A percentile compares a stretch with the other conserved stretches of the same genome.
Conservation (phyloP, 78 protist species). For the Capsaspora owczarzaki region DNA sequence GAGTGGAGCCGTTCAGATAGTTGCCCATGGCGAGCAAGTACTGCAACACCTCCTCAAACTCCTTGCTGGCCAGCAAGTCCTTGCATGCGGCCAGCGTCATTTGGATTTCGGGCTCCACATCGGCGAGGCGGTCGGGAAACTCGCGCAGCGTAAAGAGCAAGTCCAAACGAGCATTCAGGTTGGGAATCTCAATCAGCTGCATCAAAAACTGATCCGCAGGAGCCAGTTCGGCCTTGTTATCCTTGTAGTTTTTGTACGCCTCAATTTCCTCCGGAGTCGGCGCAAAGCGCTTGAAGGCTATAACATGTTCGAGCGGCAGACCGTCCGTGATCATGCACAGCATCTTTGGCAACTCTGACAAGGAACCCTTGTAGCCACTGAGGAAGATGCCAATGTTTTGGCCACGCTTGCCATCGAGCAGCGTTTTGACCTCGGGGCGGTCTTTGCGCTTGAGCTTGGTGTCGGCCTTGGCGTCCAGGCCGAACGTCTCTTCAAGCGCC, state of each 20-base stretch:
- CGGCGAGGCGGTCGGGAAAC: neutral
- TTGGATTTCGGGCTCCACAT: neutral
- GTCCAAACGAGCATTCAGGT: neutral
- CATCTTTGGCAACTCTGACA: neutral
- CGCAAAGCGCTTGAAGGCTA: neutral
- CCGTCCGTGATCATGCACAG: neutral
- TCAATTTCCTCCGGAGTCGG: neutral
- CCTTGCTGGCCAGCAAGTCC: neutral
- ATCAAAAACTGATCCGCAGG: neutral
- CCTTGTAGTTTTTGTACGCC: neutral
- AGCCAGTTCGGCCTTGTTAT: neutral
- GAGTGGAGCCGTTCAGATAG: conserved; percentile 25
- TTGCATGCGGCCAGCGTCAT: neutral
- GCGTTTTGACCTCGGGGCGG: neutral
- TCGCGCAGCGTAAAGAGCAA: neutral
- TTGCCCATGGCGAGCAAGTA: conserved; percentile 37
- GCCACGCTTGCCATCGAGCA: neutral
- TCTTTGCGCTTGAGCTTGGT: neutral
- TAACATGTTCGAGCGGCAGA: neutral
- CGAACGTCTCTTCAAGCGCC: neutral
- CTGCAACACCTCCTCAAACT: conserved; percentile 1
- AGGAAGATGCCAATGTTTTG: neutral
- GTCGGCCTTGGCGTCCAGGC: neutral
- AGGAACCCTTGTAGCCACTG: neutral
- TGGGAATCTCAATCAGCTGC: neutral